Evolutionary conservation across 1,284 basidiomycete species (phyloP), one percentile per base, ranked within the genome.

Genomic region (Taiwanofungus camphoratus): DNA sequence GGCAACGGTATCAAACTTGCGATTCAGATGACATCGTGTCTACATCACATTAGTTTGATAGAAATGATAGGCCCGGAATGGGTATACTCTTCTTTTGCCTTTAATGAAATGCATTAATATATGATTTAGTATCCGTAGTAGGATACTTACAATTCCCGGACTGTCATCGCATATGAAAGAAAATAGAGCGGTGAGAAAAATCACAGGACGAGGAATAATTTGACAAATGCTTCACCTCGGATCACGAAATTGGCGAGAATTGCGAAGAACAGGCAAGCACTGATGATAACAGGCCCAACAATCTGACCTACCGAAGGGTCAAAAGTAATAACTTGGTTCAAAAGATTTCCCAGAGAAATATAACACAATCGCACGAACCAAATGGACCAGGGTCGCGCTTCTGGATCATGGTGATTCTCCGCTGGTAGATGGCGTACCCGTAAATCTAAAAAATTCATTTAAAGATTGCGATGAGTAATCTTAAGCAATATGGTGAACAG

Each of bases 361-460:
- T n/a, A n/a, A n/a, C n/a, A 23, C 13, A 48, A 23, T 30, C 5
- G 18, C 20, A 67, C 76, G 32, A 46, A 93, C 92, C 92, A 58
- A 97, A 96, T 57, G 87, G 82, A 2, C 91, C 90, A n/a, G 92
- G 84, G 66, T 94, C 88, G 40, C 92, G 76, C 49, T 84, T 81
- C 22, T 88, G 86, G 55, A 99, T 98, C 77, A 93, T 83, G 35
- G 87, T 87, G 42, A 98, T 82, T 36, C 95, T 81, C 50, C 83
- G 77, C 61, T 97, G 92, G 64, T 95, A 97, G 45, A 95, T 70
- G 6, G 68, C 70, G 64, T 90, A 94, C 1, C 89, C 92, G 67
- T 98, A 98, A 3, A 91, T 61, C 86, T 88, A 4, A 16, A 35
- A 2, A 39, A 31, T 8, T 5, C 31, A 40, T 21, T 21, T 22